Base-by-base conservation (phyloP, 805 yeast genomes). In the Nakazawaea siamensis region DNA sequence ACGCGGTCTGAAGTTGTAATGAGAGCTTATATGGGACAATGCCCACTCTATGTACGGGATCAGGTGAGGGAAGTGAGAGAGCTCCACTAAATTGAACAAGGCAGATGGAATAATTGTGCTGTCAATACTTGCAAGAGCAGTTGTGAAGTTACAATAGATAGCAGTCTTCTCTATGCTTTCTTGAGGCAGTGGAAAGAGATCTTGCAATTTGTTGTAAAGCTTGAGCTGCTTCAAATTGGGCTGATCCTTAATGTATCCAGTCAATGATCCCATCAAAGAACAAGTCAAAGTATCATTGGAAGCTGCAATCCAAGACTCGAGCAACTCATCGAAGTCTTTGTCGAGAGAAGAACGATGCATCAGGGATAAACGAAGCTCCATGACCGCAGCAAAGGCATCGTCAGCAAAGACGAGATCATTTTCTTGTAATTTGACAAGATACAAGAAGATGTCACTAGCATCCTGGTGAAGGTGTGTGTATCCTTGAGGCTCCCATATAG, bases 391-490 rank as follows among this genome's bases (percentile, higher is more conserved):
- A 3, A 48, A 43, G 1, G 70, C 56, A 2, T 17, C 15, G 16
- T 57, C 63, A 1, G 74, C 66, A 33, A 57, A 45, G 11, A 76
- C 51, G 31, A 69, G 50, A 3, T 51, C 46, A 21, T 62, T 69
- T 1, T 57, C 53, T 4, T 63, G 61, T 31, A 75, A 54, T 13
- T 52, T 45, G 3, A 58, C 27, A 7, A 74, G 40, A 66, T 73
- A 77, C 1, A 55, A 49, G 26, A 63, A 55, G 14, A 77, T 61
- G 43, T 76, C 81, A 24, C 46, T 47, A 29, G 66, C 63, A 32
- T 73, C 79, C 3, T 57, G 57, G 14, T 49, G 42, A 6, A 69
- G 46, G 2, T 47, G 48, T 1, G 43, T 48, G 7, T 50, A 45
- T 0, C 31, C 23, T 4, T 34, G 37, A 1, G 33, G 24, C 1